Conservation (phyloP, 2,329 filamentous ascomycete genomes). For the Tolypocladium guangdongense region DNA sequence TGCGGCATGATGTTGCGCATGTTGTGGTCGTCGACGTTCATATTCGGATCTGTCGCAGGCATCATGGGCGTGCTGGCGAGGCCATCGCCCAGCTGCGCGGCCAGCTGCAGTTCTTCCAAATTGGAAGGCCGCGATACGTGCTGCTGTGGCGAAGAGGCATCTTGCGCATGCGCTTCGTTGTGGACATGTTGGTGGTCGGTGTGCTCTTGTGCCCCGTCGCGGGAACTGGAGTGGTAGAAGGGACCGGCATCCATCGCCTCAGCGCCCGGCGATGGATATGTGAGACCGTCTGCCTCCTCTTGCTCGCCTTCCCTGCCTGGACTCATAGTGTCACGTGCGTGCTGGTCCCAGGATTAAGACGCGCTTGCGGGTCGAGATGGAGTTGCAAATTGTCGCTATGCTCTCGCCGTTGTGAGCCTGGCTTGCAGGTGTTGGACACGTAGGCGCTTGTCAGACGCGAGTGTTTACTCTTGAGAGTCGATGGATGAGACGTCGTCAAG, state of each 20-base stretch:
- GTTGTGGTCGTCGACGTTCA: conserved; percentile 30
- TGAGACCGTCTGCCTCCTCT: conserved; percentile 25
- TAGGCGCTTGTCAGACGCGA: not conserved
- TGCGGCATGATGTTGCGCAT: conserved; percentile 34
- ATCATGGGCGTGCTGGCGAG: conserved; percentile 38
- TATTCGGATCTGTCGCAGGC: conserved; percentile 33
- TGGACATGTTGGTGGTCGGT: conserved; percentile 18
- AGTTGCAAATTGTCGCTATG: not conserved
- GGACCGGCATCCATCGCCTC: conserved; percentile 31
- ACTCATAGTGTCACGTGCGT: conserved; percentile 14
- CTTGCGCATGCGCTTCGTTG: conserved; percentile 16
- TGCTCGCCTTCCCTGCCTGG: conserved; percentile 22
- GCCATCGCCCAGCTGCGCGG: conserved; percentile 45
- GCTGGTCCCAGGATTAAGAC: not conserved
- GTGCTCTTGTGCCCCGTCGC: conserved; percentile 21
- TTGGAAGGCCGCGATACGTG: conserved; percentile 32
- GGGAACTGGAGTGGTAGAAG: conserved; percentile 30
- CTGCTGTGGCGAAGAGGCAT: conserved; percentile 28
- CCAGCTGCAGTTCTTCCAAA: conserved; percentile 45
- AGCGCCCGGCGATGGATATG: conserved; percentile 35
- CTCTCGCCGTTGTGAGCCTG: not conserved
- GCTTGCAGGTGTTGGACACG: not conserved
- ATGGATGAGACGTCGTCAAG: not conserved
- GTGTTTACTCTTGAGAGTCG: not conserved
- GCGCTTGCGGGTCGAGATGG: not conserved